These are phyloP conservation scores for Populus pruinosa DNA, from an alignment of 345 rosid species.

Conservation along the genomic window DNA sequence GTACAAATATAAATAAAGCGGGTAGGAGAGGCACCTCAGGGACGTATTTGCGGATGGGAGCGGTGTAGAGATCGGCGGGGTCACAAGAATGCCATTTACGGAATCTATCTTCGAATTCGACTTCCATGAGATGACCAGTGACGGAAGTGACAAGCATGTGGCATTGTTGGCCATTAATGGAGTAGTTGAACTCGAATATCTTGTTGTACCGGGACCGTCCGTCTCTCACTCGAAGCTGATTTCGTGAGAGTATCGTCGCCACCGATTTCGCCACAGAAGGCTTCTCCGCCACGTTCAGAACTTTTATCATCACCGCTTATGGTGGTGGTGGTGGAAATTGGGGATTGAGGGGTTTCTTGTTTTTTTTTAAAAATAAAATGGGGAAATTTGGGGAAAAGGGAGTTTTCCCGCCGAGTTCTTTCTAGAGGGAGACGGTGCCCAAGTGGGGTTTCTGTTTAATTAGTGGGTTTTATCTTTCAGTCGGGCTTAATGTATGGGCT, in stretches of 20 bases:
- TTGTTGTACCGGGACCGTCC: slow-evolving; percentile 93
- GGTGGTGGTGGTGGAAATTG: slow-evolving; percentile 11
- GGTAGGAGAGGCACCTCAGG: slow-evolving; percentile 54
- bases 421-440: too few species aligned
- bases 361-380: too few species aligned
- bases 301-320: slow-evolving; percentile 40
- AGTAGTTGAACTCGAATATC: slow-evolving; percentile 85
- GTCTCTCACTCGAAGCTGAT: slow-evolving; percentile 64
- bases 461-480: too few species aligned
- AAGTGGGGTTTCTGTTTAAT: too few species aligned
- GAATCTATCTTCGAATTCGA: slow-evolving; percentile 83
- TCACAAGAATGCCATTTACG: slow-evolving; percentile 97
- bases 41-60: slow-evolving; percentile 72
- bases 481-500: too few species aligned
- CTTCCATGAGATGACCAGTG: slow-evolving; percentile 93
- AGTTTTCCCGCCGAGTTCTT: too few species aligned
- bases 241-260: slow-evolving; percentile 63
- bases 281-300: slow-evolving; percentile 93
- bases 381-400: too few species aligned
- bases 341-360: not conserved
- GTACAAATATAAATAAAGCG: not conserved
- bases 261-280: slow-evolving; percentile 99
- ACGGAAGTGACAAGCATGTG: slow-evolving; percentile 94
- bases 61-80: slow-evolving; percentile 78
- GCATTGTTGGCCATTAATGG: slow-evolving; percentile 71